Conservation (phyloP, 495 filamentous ascomycete species). For the Penicillium dipodomyicola region DNA sequence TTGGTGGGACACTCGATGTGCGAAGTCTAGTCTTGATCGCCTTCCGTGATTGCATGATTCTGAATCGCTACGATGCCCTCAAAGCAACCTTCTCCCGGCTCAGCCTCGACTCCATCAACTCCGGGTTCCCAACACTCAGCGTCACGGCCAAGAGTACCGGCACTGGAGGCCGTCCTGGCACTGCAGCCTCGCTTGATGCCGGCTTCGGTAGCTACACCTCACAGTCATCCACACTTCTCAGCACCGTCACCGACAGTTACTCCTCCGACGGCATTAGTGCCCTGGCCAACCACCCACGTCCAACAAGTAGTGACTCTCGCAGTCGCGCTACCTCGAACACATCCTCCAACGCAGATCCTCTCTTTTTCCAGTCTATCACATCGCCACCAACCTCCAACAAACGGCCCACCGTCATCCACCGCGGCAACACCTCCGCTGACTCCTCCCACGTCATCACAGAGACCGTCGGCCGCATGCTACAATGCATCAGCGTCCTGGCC, state of each 20-base stretch:
- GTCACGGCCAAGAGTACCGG: slow-evolving; percentile 49
- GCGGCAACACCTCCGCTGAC: slow-evolving; percentile 43
- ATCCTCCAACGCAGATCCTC: slow-evolving; percentile 54
- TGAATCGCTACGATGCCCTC: slow-evolving; percentile 80
- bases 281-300: slow-evolving; percentile 45
- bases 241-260: slow-evolving; percentile 49
- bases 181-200: slow-evolving; percentile 70
- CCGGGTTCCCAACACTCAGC: slow-evolving; percentile 49
- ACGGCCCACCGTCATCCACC: slow-evolving; percentile 44
- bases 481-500: slow-evolving; percentile 88
- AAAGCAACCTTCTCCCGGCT: slow-evolving; percentile 89
- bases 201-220: slow-evolving; percentile 70
- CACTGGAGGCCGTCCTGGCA: slow-evolving; percentile 56
- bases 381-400: slow-evolving; percentile 39
- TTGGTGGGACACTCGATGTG: slow-evolving; percentile 68
- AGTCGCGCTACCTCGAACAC: slow-evolving; percentile 84
- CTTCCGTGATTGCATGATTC: slow-evolving; percentile 83
- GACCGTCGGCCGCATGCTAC: slow-evolving; percentile 91
- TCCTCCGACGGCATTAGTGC: slow-evolving; percentile 46
- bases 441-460: slow-evolving; percentile 83
- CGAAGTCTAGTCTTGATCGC: slow-evolving; percentile 83
- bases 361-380: slow-evolving; percentile 53
- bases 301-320: slow-evolving; percentile 48
- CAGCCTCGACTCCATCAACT: slow-evolving; percentile 75
- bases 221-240: slow-evolving; percentile 67